phyloP scores from a whole-genome alignment of 2,329 filamentous ascomycete genomes.

The Hortaea sp. region DNA sequence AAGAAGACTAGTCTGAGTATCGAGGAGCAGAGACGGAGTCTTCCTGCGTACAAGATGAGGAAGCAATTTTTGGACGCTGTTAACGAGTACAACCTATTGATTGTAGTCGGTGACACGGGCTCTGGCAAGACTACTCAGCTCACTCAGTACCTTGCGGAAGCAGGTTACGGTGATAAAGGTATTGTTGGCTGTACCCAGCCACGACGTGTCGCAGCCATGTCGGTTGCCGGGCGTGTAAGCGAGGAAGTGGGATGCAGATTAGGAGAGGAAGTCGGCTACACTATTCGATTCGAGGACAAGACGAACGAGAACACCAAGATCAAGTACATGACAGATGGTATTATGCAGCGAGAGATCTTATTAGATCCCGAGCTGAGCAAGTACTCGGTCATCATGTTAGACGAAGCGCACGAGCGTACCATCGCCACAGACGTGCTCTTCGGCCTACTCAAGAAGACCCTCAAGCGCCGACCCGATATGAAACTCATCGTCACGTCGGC shows the following conservation, averaged over 20 bases:
- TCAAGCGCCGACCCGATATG: constrained; percentile 75
- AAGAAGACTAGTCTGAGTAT: constrained; percentile 86
- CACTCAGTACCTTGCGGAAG: constrained; percentile 90
- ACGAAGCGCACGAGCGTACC: constrained; percentile 95
- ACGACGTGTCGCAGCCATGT: constrained; percentile 94
- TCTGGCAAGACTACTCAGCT: constrained; percentile 96
- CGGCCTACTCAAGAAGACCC: constrained; percentile 83
- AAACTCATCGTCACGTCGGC: constrained; percentile 96
- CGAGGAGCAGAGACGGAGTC: constrained; percentile 81
- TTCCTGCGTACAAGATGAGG: constrained; percentile 85
- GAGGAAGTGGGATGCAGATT: constrained; percentile 90
- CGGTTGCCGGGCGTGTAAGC: constrained; percentile 89
- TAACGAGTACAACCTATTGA: constrained; percentile 76
- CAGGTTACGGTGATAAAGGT: constrained; percentile 74
- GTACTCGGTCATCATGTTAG: constrained; percentile 95
- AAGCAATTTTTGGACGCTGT: constrained; percentile 82
- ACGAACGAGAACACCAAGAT: constrained; percentile 82
- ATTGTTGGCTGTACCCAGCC: constrained; percentile 96
- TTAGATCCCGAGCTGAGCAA: constrained; percentile 79
- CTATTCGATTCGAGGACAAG: constrained; percentile 92
- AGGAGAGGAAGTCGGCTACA: constrained; percentile 91
- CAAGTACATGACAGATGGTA: constrained; percentile 99
- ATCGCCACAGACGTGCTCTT: constrained; percentile 95
- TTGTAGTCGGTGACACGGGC: constrained; percentile 94
- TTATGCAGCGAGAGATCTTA: constrained; percentile 90